Conservation (phyloP, 495 filamentous ascomycete genomes). For the Penicillium lividum region DNA sequence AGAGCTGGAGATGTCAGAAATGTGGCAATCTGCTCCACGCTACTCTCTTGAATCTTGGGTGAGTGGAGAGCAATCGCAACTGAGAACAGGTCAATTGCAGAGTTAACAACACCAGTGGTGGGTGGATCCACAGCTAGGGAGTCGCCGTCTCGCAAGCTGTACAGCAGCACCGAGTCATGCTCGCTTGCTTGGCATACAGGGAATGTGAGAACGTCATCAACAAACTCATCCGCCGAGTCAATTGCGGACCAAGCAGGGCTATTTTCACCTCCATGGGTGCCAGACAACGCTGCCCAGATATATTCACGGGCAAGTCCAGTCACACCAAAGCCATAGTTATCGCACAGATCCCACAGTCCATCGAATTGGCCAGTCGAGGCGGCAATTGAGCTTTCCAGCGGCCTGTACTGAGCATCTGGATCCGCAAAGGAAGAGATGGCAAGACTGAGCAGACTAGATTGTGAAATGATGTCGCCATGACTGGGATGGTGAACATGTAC, state of each 20-base stretch:
- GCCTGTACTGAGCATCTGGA: constrained; percentile 81
- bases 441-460: constrained; percentile 90
- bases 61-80: constrained; percentile 85
- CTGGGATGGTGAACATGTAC: constrained; percentile 80
- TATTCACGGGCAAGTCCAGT: constrained; percentile 82
- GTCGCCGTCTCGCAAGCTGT: constrained; percentile 54
- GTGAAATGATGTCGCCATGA: constrained; percentile 79
- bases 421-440: constrained; percentile 92
- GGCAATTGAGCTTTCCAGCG: constrained; percentile 88
- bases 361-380: constrained; percentile 90
- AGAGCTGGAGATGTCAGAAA: constrained; percentile 76
- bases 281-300: constrained; percentile 66
- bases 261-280: constrained; percentile 61
- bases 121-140: constrained; percentile 72
- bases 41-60: constrained; percentile 90
- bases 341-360: constrained; percentile 88
- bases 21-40: constrained; percentile 87
- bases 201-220: constrained; percentile 69
- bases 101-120: constrained; percentile 88
- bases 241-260: constrained; percentile 62
- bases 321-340: constrained; percentile 93
- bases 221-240: constrained; percentile 63
- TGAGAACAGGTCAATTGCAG: constrained; percentile 89
- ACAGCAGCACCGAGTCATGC: constrained; percentile 84
- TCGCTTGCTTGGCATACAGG: constrained; percentile 83